Percentiles rank a stretch among this genome's conserved stretches.
Evolutionary conservation across 768 basidiomycete genomes (phyloP).

Genomic region (Royoungia palumana): DNA sequence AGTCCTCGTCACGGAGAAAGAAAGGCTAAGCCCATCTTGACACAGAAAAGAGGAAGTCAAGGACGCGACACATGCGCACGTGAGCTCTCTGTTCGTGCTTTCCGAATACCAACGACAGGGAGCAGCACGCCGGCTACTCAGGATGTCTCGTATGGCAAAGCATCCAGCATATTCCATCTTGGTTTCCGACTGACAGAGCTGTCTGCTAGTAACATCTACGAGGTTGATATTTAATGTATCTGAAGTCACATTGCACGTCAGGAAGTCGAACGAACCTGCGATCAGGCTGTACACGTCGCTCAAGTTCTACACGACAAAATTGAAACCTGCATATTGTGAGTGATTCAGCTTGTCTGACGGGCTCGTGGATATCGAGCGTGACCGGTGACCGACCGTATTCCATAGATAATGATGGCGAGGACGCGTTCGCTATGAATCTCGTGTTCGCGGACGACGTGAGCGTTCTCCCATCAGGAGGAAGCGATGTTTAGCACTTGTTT

Average conservation of each 20-base stretch:
- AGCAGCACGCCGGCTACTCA: conserved; percentile 1
- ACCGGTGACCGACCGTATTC: neutral
- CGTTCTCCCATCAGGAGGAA: neutral
- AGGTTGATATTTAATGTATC: neutral
- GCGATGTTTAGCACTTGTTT: neutral
- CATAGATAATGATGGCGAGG: conserved; percentile 4
- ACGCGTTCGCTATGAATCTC: conserved; percentile 2
- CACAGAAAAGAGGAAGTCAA: conserved; percentile 5
- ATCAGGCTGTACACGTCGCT: conserved; percentile 7
- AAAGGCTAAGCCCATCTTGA: neutral
- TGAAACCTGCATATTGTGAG: conserved; percentile 1
- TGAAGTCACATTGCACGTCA: conserved; percentile 5
- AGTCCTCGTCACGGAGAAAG: neutral
- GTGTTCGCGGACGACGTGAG: neutral
- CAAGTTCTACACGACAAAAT: conserved; percentile 1
- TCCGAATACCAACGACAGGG: conserved; percentile 7
- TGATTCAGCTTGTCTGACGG: neutral
- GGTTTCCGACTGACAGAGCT: no score
- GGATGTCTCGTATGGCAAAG: neutral
- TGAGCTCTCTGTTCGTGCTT: conserved; percentile 5
- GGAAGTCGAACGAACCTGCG: conserved; percentile 9
- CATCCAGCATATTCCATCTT: no score
- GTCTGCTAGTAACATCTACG: neutral
- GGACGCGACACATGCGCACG: conserved; percentile 6
- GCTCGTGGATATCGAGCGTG: neutral